phyloP scores from a whole-genome alignment of 2,329 filamentous ascomycete genomes.

The Paecilomyces fulvus region DNA sequence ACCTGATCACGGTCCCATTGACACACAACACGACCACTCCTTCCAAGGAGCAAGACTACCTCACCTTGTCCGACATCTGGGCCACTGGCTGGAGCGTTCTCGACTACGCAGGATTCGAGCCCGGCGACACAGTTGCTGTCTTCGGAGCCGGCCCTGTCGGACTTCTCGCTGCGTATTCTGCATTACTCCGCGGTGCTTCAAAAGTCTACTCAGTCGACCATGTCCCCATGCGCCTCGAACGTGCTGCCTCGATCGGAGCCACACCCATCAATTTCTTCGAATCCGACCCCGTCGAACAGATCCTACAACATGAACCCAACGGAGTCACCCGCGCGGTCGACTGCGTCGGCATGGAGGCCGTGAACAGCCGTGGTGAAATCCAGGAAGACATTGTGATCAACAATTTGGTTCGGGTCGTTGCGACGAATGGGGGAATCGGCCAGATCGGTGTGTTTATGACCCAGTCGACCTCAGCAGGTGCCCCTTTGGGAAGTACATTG shows the following conservation, averaged over 20 bases:
- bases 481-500: slow-evolving; percentile 48
- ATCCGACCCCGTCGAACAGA: slow-evolving; percentile 53
- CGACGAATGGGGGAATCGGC: too few relatives aligned
- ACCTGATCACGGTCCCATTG: slow-evolving; percentile 52
- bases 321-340: slow-evolving; percentile 56
- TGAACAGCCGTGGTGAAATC: too few relatives aligned
- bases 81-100: slow-evolving; percentile 32
- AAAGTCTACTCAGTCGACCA: slow-evolving; percentile 55
- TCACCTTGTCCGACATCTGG: slow-evolving; percentile 30
- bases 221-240: slow-evolving; percentile 50
- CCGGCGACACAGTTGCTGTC: slow-evolving; percentile 50
- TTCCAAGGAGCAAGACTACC: slow-evolving; percentile 43
- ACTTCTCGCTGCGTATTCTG: slow-evolving; percentile 58
- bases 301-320: slow-evolving; percentile 44
- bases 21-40: slow-evolving; percentile 39
- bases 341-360: slow-evolving; percentile 42
- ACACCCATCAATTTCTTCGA: slow-evolving; percentile 54
- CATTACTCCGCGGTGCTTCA: slow-evolving; percentile 50
- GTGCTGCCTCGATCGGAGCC: slow-evolving; percentile 48
- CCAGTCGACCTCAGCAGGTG: slow-evolving; percentile 22
- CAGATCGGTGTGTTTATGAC: slow-evolving; percentile 44
- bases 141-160: slow-evolving; percentile 59
- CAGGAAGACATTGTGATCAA: too few relatives aligned
- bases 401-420: too few relatives aligned
- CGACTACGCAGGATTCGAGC: slow-evolving; percentile 28